These are phyloP conservation scores for Exidia glandulosa DNA, from an alignment of 768 basidiomycete species.

Conservation along the genomic window DNA sequence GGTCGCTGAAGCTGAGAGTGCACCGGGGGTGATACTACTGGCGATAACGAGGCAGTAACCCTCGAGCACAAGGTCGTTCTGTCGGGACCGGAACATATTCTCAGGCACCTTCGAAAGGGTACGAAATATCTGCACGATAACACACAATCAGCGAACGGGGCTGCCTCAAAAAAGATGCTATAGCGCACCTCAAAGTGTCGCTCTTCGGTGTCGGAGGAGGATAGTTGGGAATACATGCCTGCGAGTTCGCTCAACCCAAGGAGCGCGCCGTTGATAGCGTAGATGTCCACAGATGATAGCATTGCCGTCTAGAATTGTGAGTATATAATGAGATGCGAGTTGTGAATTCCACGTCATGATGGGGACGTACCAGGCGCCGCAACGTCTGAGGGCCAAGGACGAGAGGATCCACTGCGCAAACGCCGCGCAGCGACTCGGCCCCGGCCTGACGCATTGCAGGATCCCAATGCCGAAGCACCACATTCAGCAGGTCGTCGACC, in stretches of 20 bases:
- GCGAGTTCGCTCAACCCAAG: constrained; percentile 65
- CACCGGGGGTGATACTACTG: constrained; percentile 44
- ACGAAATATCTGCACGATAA: constrained; percentile 47
- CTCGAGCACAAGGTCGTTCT: constrained; percentile 60
- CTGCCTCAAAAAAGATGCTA: background rate
- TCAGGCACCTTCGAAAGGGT: constrained; percentile 47
- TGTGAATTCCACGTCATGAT: too few relatives aligned
- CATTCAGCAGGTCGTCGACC: constrained; percentile 59
- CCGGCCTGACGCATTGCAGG: constrained; percentile 63
- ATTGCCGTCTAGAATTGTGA: constrained; percentile 10
- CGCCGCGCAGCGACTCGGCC: constrained; percentile 57
- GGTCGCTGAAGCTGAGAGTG: constrained; percentile 25
- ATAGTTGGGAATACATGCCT: constrained; percentile 3
- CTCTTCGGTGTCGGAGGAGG: background rate
- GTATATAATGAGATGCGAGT: background rate
- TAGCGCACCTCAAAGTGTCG: background rate
- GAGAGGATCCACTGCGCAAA: constrained; percentile 52
- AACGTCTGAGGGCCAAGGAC: constrained; percentile 40
- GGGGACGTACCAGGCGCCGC: constrained; percentile 39
- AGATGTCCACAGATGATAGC: constrained; percentile 50
- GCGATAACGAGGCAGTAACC: constrained; percentile 66
- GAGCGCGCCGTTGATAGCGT: constrained; percentile 76
- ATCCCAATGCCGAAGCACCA: constrained; percentile 87
- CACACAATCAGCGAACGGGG: background rate
- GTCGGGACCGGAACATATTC: constrained; percentile 46